Evolutionary conservation across 2,329 filamentous ascomycete species (phyloP).

Genomic region (Apiospora pterosperma): DNA sequence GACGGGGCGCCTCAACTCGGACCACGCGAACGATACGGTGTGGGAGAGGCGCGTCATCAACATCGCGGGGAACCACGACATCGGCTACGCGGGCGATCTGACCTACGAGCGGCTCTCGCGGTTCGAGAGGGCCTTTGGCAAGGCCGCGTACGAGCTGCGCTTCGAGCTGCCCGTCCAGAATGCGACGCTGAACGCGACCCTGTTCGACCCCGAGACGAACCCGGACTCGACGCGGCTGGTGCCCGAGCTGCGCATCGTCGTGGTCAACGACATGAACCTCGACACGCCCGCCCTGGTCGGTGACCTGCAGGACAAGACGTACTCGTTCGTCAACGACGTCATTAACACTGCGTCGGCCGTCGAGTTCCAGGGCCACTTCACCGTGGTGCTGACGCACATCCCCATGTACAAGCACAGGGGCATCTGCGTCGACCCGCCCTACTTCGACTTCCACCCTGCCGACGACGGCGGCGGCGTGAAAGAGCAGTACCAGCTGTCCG

Average conservation of each 20-base stretch:
- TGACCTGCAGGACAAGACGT: constrained; percentile 71
- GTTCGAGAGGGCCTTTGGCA: constrained; percentile 84
- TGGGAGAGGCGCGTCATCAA: constrained; percentile 85
- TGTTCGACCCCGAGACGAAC: constrained; percentile 39
- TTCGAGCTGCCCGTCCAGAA: constrained; percentile 57
- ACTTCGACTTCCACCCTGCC: constrained; percentile 72
- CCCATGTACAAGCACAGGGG: constrained; percentile 82
- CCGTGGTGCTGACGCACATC: constrained; percentile 86
- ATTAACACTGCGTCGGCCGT: constrained; percentile 62
- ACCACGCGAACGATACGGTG: constrained; percentile 41
- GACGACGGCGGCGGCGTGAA: constrained; percentile 69
- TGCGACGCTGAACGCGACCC: constrained; percentile 34
- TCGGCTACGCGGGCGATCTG: constrained; percentile 93
- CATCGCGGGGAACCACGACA: constrained; percentile 91
- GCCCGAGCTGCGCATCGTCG: constrained; percentile 75
- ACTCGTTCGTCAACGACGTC: constrained; percentile 69
- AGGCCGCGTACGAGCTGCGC: constrained; percentile 83
- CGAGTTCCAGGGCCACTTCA: constrained; percentile 63
- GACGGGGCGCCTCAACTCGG: constrained; percentile 44
- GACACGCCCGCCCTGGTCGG: constrained; percentile 72
- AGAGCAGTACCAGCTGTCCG: constrained; percentile 88
- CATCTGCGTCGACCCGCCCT: constrained; percentile 79
- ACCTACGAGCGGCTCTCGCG: constrained; percentile 70
- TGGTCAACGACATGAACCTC: constrained; percentile 91
- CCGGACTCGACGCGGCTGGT: constrained; percentile 43